phyloP scores from a whole-genome alignment of 2,329 filamentous ascomycete genomes.

The Xylariales sp. region DNA sequence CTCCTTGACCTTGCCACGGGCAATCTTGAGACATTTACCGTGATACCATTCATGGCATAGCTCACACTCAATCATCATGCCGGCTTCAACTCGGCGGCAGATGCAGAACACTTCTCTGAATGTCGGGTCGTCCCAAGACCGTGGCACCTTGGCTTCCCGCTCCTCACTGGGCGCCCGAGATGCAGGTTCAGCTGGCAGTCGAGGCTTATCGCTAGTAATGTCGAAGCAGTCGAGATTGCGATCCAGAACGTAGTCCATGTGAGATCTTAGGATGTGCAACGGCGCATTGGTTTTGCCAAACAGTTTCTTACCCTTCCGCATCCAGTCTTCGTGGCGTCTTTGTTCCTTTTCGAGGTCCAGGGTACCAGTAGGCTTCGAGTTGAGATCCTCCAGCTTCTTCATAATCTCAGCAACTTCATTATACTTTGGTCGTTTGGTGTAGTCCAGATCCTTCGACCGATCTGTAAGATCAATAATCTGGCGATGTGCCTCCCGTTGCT shows the following conservation, averaged over 20 bases:
- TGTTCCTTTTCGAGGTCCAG: slow-evolving; percentile 91
- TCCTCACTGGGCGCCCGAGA: slow-evolving; percentile 70
- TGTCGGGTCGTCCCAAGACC: slow-evolving; percentile 56
- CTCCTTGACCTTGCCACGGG: slow-evolving; percentile 94
- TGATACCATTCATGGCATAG: slow-evolving; percentile 99
- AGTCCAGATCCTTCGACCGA: slow-evolving; percentile 69
- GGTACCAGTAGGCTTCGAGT: slow-evolving; percentile 87
- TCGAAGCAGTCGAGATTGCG: slow-evolving; percentile 92
- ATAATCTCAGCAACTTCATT: slow-evolving; percentile 86
- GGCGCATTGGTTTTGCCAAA: slow-evolving; percentile 98
- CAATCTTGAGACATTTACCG: slow-evolving; percentile 96
- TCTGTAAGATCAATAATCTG: slow-evolving; percentile 80
- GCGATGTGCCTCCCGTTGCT: slow-evolving; percentile 89
- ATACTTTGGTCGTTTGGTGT: slow-evolving; percentile 78
- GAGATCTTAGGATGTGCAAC: slow-evolving; percentile 87
- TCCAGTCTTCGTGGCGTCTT: slow-evolving; percentile 97
- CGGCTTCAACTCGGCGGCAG: slow-evolving; percentile 85
- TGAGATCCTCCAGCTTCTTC: slow-evolving; percentile 80
- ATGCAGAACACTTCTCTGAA: slow-evolving; percentile 90
- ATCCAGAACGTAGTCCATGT: slow-evolving; percentile 89
- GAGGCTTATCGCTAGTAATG: slow-evolving; percentile 74
- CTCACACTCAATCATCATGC: slow-evolving; percentile 99
- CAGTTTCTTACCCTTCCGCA: slow-evolving; percentile 94
- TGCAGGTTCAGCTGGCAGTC: slow-evolving; percentile 85
- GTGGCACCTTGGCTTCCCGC: slow-evolving; percentile 39